These are phyloP conservation scores for Talaromyces proteolyticus DNA, from an alignment of 495 filamentous ascomycete genomes.

Conservation along the genomic window DNA sequence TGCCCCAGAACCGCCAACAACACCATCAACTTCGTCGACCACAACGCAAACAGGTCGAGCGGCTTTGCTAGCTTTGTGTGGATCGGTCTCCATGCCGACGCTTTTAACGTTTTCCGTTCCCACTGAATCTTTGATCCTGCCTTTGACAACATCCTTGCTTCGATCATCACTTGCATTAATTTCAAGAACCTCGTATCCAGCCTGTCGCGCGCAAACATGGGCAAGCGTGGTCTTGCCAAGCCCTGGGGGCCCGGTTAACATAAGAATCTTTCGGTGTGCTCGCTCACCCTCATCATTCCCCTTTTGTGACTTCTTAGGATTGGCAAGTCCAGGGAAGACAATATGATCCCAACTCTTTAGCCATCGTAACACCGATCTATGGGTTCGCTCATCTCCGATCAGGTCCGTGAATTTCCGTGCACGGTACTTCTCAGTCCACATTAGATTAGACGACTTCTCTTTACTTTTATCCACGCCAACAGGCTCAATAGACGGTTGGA, in stretches of 20 bases:
- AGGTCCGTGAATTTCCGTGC: slow-evolving; percentile 89
- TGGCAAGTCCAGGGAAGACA: slow-evolving; percentile 73
- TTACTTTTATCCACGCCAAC: slow-evolving; percentile 25
- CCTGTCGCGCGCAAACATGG: slow-evolving; percentile 91
- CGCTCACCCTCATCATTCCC: slow-evolving; percentile 53
- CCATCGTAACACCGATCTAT: slow-evolving; percentile 88
- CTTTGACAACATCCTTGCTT: slow-evolving; percentile 72
- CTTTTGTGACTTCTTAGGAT: slow-evolving; percentile 41
- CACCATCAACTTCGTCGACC: slow-evolving; percentile 95
- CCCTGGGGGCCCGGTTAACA: slow-evolving; percentile 86
- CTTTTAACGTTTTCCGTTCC: slow-evolving; percentile 89
- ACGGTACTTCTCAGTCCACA: slow-evolving; percentile 91
- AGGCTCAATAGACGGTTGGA: slow-evolving; percentile 32
- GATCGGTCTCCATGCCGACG: slow-evolving; percentile 57
- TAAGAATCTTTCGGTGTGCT: slow-evolving; percentile 75
- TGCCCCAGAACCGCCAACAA: slow-evolving; percentile 69
- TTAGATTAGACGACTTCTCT: slow-evolving; percentile 35
- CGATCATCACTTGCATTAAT: slow-evolving; percentile 52
- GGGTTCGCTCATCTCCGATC: slow-evolving; percentile 89
- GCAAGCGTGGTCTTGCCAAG: slow-evolving; percentile 95
- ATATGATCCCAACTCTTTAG: slow-evolving; percentile 89
- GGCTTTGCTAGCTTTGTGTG: slow-evolving; percentile 62
- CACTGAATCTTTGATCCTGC: slow-evolving; percentile 78
- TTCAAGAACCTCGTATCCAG: slow-evolving; percentile 84
- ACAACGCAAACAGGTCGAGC: slow-evolving; percentile 87